phyloP scores from a whole-genome alignment of 106 monocot genomes.

The Dioscorea zingiberensis region DNA sequence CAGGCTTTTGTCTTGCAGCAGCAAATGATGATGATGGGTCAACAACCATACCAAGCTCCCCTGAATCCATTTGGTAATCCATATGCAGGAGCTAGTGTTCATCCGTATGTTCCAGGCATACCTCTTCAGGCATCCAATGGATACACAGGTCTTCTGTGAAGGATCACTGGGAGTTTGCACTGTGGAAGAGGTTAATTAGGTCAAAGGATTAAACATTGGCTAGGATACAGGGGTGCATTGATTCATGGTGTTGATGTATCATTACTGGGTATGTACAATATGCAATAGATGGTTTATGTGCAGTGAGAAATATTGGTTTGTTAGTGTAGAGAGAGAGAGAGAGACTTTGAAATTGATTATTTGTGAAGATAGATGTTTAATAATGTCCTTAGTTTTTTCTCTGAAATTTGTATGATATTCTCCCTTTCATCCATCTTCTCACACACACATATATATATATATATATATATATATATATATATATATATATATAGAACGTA shows the following conservation, averaged over 20 bases:
- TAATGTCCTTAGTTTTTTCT: too few relatives aligned
- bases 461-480: too few relatives aligned
- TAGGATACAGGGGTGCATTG: constrained; percentile 4
- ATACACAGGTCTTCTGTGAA: constrained; percentile 52
- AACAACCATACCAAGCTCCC: constrained; percentile 31
- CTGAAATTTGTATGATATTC: too few relatives aligned
- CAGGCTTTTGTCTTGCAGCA: constrained; percentile 79
- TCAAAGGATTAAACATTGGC: neutral
- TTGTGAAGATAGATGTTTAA: too few relatives aligned
- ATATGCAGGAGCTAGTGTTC: constrained; percentile 21
- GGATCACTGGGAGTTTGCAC: neutral
- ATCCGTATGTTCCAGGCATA: constrained; percentile 40
- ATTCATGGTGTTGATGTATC: neutral
- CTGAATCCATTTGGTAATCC: constrained; percentile 75
- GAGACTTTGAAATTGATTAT: neutral
- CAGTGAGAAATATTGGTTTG: neutral
- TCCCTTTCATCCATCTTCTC: too few relatives aligned
- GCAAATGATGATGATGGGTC: constrained; percentile 76
- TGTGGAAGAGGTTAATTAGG: neutral
- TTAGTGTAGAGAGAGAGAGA: too few relatives aligned
- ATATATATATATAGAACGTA: too few relatives aligned
- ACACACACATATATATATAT: too few relatives aligned
- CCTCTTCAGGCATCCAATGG: constrained; percentile 43
- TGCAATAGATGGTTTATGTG: neutral
- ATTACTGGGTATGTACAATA: too few relatives aligned